A percentile compares a stretch with the other conserved stretches of the same genome.
These are phyloP conservation scores for Zostera marina DNA, from an alignment of 116 monocot genomes.

Conservation along the genomic window DNA sequence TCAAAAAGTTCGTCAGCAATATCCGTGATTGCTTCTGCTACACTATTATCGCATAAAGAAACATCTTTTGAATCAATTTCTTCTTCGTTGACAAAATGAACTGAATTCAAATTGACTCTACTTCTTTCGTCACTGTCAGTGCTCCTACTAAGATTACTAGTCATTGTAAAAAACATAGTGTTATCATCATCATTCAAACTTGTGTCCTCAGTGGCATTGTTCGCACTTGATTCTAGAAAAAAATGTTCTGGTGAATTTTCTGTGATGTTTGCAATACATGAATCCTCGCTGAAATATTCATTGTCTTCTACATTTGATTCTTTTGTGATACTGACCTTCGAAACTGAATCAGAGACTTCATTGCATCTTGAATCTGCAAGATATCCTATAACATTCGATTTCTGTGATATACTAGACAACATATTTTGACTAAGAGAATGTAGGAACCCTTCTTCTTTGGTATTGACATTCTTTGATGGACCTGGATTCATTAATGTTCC, in stretches of 20 bases:
- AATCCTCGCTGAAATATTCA: background rate
- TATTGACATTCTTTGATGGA: slow-evolving; percentile 9
- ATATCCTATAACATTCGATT: background rate
- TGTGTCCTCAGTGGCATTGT: background rate
- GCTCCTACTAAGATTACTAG: slow-evolving; percentile 13
- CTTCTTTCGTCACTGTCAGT: slow-evolving; percentile 36
- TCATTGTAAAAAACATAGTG: slow-evolving; percentile 21
- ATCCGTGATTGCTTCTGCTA: background rate
- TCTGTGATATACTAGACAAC: slow-evolving; percentile 25
- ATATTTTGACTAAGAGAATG: slow-evolving; percentile 27
- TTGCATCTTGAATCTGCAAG: background rate
- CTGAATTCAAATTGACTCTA: slow-evolving; percentile 48
- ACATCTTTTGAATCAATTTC: slow-evolving; percentile 2
- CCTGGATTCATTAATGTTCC: slow-evolving; percentile 34
- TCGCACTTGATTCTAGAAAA: background rate
- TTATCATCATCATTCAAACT: slow-evolving; percentile 23
- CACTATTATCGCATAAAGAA: background rate
- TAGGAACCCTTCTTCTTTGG: slow-evolving; percentile 15
- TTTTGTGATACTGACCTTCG: background rate
- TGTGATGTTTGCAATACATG: background rate
- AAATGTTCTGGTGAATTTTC: background rate
- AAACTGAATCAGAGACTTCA: slow-evolving; percentile 7
- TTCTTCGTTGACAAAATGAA: slow-evolving; percentile 20
- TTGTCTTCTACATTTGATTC: background rate
- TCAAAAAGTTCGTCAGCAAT: slow-evolving; percentile 5